phyloP scores from a whole-genome alignment of 495 filamentous ascomycete genomes.

The Pyronema omphalodes region DNA sequence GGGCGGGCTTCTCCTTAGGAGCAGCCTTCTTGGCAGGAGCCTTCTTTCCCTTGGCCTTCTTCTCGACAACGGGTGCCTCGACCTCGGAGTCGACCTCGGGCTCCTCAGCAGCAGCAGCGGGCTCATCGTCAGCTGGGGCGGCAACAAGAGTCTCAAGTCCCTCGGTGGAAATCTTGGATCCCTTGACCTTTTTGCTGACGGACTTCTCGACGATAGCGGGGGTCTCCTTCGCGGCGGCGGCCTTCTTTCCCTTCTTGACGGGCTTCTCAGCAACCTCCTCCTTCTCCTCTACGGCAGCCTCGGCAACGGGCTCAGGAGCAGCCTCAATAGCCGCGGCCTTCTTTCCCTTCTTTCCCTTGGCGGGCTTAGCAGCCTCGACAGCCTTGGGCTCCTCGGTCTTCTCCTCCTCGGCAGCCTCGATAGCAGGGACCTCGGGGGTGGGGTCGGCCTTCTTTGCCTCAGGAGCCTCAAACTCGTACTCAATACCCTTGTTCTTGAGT shows the following conservation, averaged over 20 bases:
- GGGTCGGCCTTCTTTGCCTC: slow-evolving; percentile 48
- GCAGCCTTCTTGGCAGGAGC: not conserved
- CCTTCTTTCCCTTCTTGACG: slow-evolving; percentile 9
- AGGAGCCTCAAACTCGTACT: slow-evolving; percentile 65
- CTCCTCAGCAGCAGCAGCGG: slow-evolving; percentile 4
- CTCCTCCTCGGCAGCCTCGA: slow-evolving; percentile 25
- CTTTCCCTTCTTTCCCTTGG: slow-evolving; percentile 14
- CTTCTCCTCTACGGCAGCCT: not conserved
- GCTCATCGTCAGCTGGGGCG: not conserved
- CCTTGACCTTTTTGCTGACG: not conserved
- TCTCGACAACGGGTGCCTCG: slow-evolving; percentile 12
- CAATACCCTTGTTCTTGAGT: slow-evolving; percentile 49
- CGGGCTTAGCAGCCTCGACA: slow-evolving; percentile 4
- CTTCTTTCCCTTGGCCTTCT: slow-evolving; percentile 20
- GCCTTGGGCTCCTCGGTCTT: slow-evolving; percentile 24
- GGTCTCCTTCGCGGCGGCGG: slow-evolving; percentile 10
- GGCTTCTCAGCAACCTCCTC: not conserved
- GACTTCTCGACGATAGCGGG: slow-evolving; percentile 3
- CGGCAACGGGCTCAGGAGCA: slow-evolving; percentile 11
- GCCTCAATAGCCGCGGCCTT: slow-evolving; percentile 5
- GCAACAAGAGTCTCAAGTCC: not conserved
- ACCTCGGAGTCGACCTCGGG: not conserved
- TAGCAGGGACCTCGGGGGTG: slow-evolving; percentile 26
- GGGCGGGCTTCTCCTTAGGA: too few relatives aligned
- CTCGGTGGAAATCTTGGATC: not conserved